Conservation (phyloP, 805 yeast genomes). For the Brettanomyces anomalus region DNA sequence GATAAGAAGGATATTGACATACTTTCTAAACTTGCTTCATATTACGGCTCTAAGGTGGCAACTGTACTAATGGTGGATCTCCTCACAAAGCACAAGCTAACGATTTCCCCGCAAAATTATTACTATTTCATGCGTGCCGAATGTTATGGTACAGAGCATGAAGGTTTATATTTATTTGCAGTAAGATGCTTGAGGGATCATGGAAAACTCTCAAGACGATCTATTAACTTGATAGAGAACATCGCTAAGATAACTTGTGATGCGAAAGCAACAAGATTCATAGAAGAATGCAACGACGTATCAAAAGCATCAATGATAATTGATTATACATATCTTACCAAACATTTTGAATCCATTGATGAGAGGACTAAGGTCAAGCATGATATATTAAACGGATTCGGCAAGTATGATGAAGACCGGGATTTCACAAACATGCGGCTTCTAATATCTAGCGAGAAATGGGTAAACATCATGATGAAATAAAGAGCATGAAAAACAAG, state of each 20-base stretch:
- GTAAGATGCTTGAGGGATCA: conserved; percentile 6
- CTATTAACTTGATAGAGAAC: conserved; percentile 3
- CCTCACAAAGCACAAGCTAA: conserved; percentile 5
- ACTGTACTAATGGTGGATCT: conserved; percentile 8
- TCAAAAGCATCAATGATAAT: conserved; percentile 5
- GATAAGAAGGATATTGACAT: conserved; percentile 9
- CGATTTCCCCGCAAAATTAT: conserved; percentile 10
- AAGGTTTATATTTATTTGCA: conserved; percentile 14
- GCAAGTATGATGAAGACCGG: conserved; percentile 6
- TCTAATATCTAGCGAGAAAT: not conserved
- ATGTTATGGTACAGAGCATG: conserved; percentile 18
- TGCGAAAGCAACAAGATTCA: conserved; percentile 4
- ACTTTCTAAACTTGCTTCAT: conserved; percentile 11
- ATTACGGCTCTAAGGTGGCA: conserved; percentile 14
- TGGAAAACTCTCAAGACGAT: conserved; percentile 3
- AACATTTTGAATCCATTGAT: conserved; percentile 7
- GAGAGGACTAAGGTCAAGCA: conserved; percentile 10
- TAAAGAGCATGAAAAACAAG: not conserved
- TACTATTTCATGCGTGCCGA: conserved; percentile 13
- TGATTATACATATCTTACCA: conserved; percentile 8
- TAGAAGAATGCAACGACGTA: conserved; percentile 1
- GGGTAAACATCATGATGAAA: not conserved
- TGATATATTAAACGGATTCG: conserved; percentile 6
- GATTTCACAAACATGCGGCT: conserved; percentile 5
- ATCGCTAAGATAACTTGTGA: conserved; percentile 10